Evolutionary conservation across 257 asterid species (phyloP).

Genomic region (Buddleja alternifolia): DNA sequence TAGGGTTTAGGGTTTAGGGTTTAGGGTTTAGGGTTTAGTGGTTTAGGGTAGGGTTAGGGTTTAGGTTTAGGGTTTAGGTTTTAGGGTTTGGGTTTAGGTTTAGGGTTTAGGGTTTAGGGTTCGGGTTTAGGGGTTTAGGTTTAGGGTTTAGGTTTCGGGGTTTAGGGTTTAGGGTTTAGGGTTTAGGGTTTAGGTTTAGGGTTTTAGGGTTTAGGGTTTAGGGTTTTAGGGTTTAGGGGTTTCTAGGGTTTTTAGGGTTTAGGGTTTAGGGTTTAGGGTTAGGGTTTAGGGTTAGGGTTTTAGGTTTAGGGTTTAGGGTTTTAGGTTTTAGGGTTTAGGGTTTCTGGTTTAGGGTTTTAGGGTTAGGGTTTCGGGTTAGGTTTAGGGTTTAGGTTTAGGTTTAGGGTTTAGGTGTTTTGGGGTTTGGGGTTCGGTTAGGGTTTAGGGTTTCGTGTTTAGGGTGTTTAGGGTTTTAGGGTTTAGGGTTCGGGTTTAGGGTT

Average conservation of each 20-base stretch:
- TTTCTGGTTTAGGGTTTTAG: conserved; percentile 23
- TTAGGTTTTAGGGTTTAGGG: conserved; percentile 25
- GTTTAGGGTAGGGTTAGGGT: conserved; percentile 25
- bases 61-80: conserved; percentile 18
- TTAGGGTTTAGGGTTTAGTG: conserved; percentile 33
- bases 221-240: conserved; percentile 25
- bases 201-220: conserved; percentile 8
- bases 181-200: not conserved
- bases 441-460: conserved; percentile 25
- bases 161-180: conserved; percentile 23
- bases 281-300: conserved; percentile 28
- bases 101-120: conserved; percentile 25
- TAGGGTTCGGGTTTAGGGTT: conserved; percentile 30
- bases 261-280: conserved; percentile 31
- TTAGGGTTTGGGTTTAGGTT: conserved; percentile 24
- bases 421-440: conserved; percentile 33
- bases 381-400: conserved; percentile 26
- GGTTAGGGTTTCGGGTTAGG: conserved; percentile 22
- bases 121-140: conserved; percentile 28
- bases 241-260: conserved; percentile 27
- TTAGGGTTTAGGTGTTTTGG: conserved; percentile 30
- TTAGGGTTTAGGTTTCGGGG: conserved; percentile 27
- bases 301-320: conserved; percentile 29
- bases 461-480: conserved; percentile 27
- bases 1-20: conserved; percentile 33